Evolutionary conservation across 116 monocot genomes (phyloP).

Genomic region (Cymodocea nodosa): DNA sequence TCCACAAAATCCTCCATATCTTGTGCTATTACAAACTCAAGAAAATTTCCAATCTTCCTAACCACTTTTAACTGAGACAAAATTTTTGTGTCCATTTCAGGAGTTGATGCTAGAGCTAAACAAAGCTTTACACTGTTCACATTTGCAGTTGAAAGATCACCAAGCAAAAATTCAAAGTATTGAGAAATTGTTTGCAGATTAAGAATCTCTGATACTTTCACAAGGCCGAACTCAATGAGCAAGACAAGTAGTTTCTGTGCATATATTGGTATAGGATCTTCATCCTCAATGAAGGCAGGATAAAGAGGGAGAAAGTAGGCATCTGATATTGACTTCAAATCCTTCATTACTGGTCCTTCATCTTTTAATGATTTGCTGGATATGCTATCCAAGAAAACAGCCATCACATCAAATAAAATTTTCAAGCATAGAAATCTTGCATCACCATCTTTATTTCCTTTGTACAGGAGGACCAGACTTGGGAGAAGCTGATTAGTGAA

Average conservation of each 20-base stretch:
- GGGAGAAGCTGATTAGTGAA: slow-evolving; percentile 69
- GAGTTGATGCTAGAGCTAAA: slow-evolving; percentile 71
- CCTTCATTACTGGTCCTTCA: slow-evolving; percentile 21
- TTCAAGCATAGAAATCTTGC: slow-evolving; percentile 95
- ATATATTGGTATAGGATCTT: slow-evolving; percentile 98
- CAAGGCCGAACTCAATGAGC: slow-evolving; percentile 70
- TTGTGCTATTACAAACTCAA: slow-evolving; percentile 80
- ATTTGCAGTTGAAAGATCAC: slow-evolving; percentile 76
- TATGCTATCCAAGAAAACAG: slow-evolving; percentile 49
- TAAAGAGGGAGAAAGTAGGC: slow-evolving; percentile 76
- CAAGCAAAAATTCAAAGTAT: slow-evolving; percentile 76
- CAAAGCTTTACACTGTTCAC: slow-evolving; percentile 94
- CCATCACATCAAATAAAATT: slow-evolving; percentile 76
- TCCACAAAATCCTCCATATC: slow-evolving; percentile 93
- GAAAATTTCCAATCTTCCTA: slow-evolving; percentile 78
- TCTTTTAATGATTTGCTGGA: slow-evolving; percentile 13
- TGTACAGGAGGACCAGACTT: slow-evolving; percentile 68
- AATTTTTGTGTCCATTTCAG: slow-evolving; percentile 69
- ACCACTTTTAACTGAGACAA: slow-evolving; percentile 67
- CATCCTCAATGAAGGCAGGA: slow-evolving; percentile 68
- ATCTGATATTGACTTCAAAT: slow-evolving; percentile 48
- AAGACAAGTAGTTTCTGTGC: slow-evolving; percentile 95
- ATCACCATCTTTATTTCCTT: slow-evolving; percentile 87
- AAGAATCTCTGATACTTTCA: slow-evolving; percentile 68
- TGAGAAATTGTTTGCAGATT: slow-evolving; percentile 56